phyloP scores from a whole-genome alignment of 352 stramenopile species.

The Lagenidium giganteum region DNA sequence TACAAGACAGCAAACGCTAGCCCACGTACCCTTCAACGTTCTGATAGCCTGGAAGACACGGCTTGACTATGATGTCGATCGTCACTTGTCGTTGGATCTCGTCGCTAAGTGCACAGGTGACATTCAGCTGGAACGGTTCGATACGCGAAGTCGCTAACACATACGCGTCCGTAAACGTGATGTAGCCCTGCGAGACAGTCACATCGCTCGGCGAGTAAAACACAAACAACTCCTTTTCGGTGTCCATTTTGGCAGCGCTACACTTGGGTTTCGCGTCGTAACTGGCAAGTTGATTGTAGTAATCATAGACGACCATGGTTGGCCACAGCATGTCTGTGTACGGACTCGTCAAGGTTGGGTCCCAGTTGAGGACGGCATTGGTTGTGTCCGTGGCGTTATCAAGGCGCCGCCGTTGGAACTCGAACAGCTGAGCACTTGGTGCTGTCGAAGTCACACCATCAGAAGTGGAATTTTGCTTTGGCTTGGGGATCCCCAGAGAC shows the following conservation, averaged over 20 bases:
- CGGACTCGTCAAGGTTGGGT: conserved; percentile 10
- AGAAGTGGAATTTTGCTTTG: conserved; percentile 4
- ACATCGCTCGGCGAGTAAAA: conserved; percentile 34
- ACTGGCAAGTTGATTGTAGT: conserved; percentile 41
- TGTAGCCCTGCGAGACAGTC: conserved; percentile 28
- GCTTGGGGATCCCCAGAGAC: conserved; percentile 23
- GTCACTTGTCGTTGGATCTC: conserved; percentile 13
- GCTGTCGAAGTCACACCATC: conserved; percentile 2
- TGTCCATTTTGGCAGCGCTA: conserved; percentile 10
- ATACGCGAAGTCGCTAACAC: conserved; percentile 26
- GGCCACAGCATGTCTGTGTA: conserved; percentile 33
- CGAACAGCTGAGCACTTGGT: too few species aligned
- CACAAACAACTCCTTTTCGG: conserved; percentile 29
- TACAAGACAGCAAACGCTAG: neutral
- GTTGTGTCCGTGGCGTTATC: neutral
- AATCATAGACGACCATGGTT: conserved; percentile 54
- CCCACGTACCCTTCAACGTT: conserved; percentile 46
- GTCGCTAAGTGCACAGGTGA: conserved; percentile 38
- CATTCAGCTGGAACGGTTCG: conserved; percentile 28
- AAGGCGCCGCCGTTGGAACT: neutral
- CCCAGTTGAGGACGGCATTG: neutral
- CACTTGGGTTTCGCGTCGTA: conserved; percentile 41
- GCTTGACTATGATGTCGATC: conserved; percentile 40
- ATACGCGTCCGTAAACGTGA: conserved; percentile 37
- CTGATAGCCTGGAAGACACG: conserved; percentile 54